These are phyloP conservation scores for Diplodia sapinea DNA, from an alignment of 2,329 filamentous ascomycete genomes.

Conservation along the genomic window DNA sequence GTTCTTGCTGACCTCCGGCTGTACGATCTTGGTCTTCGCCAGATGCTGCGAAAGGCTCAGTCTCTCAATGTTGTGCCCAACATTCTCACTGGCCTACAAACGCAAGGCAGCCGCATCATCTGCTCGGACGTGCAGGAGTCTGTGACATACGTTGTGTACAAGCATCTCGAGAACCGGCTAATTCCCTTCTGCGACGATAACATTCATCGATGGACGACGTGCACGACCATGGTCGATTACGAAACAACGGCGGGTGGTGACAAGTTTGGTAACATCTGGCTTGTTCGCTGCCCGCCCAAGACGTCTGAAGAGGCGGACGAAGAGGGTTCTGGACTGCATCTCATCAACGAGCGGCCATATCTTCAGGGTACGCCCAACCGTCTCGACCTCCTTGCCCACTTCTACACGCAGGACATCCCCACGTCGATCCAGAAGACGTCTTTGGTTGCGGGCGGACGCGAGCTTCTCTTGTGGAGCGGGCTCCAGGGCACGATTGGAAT, in stretches of 20 bases:
- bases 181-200: conserved; percentile 94
- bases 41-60: conserved; percentile 90
- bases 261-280: conserved; percentile 96
- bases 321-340: conserved; percentile 84
- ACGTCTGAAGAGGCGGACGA: conserved; percentile 90
- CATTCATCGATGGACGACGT: conserved; percentile 87
- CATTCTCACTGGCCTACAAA: conserved; percentile 86
- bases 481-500: conserved; percentile 94
- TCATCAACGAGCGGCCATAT: conserved; percentile 89
- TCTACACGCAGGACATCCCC: conserved; percentile 89
- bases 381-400: conserved; percentile 83
- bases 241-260: conserved; percentile 94
- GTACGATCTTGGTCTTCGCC: conserved; percentile 91
- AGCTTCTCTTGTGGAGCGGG: conserved; percentile 91
- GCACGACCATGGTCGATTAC: conserved; percentile 94
- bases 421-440: conserved; percentile 88
- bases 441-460: conserved; percentile 87
- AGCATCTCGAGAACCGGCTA: conserved; percentile 85
- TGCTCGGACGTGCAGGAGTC: conserved; percentile 93
- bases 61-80: conserved; percentile 73
- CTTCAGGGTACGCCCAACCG: conserved; percentile 88
- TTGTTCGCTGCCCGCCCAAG: conserved; percentile 85
- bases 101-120: conserved; percentile 87
- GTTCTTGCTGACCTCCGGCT: conserved; percentile 81
- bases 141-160: conserved; percentile 91